Evolutionary conservation across 83 land plant genomes (phyloP).

Genomic region (Picea mariana): DNA sequence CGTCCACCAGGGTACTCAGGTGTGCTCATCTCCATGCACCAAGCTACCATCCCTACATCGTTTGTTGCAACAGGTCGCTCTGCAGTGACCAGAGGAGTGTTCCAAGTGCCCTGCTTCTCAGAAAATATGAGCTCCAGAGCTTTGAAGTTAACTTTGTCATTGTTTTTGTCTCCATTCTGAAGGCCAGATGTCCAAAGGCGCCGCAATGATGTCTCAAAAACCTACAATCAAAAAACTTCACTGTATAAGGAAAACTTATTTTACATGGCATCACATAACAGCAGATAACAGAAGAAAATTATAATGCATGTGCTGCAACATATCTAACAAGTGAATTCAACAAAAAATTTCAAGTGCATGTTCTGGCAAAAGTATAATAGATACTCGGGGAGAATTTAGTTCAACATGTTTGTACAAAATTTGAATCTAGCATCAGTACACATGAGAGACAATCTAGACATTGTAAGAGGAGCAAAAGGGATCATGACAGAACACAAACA

Average conservation of each 20-base stretch:
- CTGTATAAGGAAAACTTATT: constrained; percentile 5
- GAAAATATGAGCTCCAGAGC: constrained; percentile 74
- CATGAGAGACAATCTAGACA: background rate
- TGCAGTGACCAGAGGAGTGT: constrained; percentile 60
- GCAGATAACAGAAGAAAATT: background rate
- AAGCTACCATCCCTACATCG: constrained; percentile 97
- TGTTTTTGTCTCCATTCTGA: constrained; percentile 12
- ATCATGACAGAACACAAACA: background rate
- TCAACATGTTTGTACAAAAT: too few species aligned
- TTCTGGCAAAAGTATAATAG: background rate
- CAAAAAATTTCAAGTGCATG: background rate
- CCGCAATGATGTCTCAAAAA: constrained; percentile 81
- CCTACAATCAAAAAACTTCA: constrained; percentile 43
- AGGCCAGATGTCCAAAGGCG: constrained; percentile 52
- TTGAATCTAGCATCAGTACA: background rate
- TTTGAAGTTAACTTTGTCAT: constrained; percentile 45
- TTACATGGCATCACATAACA: background rate
- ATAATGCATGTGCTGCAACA: background rate
- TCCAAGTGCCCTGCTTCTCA: constrained; percentile 67
- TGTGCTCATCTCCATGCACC: constrained; percentile 85
- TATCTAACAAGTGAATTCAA: background rate
- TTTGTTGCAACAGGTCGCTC: constrained; percentile 70
- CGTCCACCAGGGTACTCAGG: constrained; percentile 96
- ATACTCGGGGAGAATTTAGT: too few species aligned
- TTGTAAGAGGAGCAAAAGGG: background rate